Conservation (phyloP, 148 eudicot genomes). For the Chenopodium quinoa region DNA sequence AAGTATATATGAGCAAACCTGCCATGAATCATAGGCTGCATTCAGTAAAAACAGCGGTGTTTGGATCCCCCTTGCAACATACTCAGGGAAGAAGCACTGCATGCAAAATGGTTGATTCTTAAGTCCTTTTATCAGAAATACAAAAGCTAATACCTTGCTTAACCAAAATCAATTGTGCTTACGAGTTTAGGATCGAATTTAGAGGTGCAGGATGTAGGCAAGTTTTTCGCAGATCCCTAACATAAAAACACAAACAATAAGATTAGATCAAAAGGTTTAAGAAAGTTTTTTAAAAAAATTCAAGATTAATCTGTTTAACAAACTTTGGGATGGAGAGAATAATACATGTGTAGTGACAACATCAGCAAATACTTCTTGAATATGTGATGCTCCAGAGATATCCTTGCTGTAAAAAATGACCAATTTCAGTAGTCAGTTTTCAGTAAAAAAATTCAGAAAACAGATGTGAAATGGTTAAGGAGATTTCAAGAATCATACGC, state of each 20-base stretch:
- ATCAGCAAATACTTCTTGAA: slow-evolving; percentile 46
- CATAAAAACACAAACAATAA: not conserved
- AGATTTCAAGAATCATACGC: slow-evolving; percentile 40
- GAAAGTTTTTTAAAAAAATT: not conserved
- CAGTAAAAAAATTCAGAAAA: not conserved
- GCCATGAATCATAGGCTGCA: slow-evolving; percentile 88
- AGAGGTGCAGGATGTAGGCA: slow-evolving; percentile 67
- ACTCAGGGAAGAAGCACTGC: slow-evolving; percentile 92
- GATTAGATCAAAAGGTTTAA: not conserved
- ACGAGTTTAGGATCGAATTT: slow-evolving; percentile 60
- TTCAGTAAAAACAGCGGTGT: slow-evolving; percentile 75
- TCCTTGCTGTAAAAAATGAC: slow-evolving; percentile 48
- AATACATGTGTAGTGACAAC: slow-evolving; percentile 74
- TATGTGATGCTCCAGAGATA: slow-evolving; percentile 54
- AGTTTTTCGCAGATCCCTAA: slow-evolving; percentile 73
- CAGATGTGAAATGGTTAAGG: not conserved
- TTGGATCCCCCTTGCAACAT: slow-evolving; percentile 49
- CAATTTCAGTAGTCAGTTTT: not conserved
- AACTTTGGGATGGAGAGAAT: slow-evolving; percentile 14
- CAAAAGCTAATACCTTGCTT: not conserved
- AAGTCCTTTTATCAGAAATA: not conserved
- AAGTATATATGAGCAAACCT: slow-evolving; percentile 45
- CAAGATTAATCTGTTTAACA: not conserved
- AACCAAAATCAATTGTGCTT: slow-evolving; percentile 1
- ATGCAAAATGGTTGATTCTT: slow-evolving; percentile 6